Conservation (phyloP, 495 filamentous ascomycete genomes). For the Penicillium coffeae region DNA sequence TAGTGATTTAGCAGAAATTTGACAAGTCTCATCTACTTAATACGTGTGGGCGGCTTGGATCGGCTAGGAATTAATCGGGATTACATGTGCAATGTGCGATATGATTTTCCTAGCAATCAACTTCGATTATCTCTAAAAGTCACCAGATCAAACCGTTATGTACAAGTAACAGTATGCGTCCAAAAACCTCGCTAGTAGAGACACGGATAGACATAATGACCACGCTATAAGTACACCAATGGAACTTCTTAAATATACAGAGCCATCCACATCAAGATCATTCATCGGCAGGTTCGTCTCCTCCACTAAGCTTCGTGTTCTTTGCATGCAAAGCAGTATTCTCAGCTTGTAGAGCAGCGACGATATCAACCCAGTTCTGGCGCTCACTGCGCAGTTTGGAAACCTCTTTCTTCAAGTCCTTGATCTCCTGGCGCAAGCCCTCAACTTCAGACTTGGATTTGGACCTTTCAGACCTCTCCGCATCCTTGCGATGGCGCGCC, state of each 20-base stretch:
- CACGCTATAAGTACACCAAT: no score
- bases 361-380: conserved; percentile 57
- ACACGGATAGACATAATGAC: no score
- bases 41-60: no score
- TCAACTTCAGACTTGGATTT: conserved; percentile 44
- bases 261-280: no score
- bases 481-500: conserved; percentile 48
- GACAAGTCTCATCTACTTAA: no score
- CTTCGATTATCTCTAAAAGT: no score
- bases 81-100: no score
- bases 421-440: conserved; percentile 52
- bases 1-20: no score
- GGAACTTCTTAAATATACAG: background rate
- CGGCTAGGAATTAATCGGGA: no score
- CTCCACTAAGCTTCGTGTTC: conserved; percentile 1
- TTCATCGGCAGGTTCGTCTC: no score
- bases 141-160: no score
- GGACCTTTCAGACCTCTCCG: conserved; percentile 57
- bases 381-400: conserved; percentile 56
- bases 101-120: no score
- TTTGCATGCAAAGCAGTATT: conserved; percentile 45
- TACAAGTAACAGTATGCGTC: background rate
- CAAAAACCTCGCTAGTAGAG: background rate
- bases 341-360: conserved; percentile 62
- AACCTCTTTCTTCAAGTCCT: conserved; percentile 50